A percentile compares a stretch with the other conserved stretches of the same genome.
Conservation (phyloP, 2,329 filamentous ascomycete species). For the Emergomyces pasteurianus region DNA sequence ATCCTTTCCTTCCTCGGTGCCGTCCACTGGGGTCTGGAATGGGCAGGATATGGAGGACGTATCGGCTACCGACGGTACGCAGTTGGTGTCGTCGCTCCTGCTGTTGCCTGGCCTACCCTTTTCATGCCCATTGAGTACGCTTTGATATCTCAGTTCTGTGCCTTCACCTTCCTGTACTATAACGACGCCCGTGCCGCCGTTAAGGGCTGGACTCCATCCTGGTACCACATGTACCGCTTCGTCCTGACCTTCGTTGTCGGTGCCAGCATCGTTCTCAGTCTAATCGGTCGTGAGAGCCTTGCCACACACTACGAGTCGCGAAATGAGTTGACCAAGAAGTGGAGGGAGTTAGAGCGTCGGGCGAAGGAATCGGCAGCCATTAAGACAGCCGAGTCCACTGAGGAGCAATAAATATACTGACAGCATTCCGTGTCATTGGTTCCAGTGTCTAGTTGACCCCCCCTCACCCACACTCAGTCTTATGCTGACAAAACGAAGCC, state of each 20-base stretch:
- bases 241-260: conserved; percentile 85
- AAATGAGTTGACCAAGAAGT: conserved; percentile 36
- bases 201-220: conserved; percentile 66
- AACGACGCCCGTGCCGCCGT: conserved; percentile 62
- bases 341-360: conserved; percentile 40
- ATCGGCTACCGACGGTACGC: conserved; percentile 70
- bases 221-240: conserved; percentile 86
- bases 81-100: conserved; percentile 67
- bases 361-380: conserved; percentile 35
- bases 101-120: conserved; percentile 80
- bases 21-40: conserved; percentile 88
- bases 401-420: conserved; percentile 9
- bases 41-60: conserved; percentile 53
- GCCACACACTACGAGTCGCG: conserved; percentile 26
- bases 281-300: conserved; percentile 74
- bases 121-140: conserved; percentile 75
- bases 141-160: conserved; percentile 71
- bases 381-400: conserved; percentile 25
- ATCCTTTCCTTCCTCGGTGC: conserved; percentile 91
- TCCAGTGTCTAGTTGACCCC: background rate
- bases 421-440: background rate
- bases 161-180: conserved; percentile 79
- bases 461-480: too few relatives aligned
- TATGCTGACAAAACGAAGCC: too few relatives aligned
- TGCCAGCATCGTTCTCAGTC: conserved; percentile 62